phyloP scores from a whole-genome alignment of 192 early-diverging fungal species.

The Powellomyces hirtus region DNA sequence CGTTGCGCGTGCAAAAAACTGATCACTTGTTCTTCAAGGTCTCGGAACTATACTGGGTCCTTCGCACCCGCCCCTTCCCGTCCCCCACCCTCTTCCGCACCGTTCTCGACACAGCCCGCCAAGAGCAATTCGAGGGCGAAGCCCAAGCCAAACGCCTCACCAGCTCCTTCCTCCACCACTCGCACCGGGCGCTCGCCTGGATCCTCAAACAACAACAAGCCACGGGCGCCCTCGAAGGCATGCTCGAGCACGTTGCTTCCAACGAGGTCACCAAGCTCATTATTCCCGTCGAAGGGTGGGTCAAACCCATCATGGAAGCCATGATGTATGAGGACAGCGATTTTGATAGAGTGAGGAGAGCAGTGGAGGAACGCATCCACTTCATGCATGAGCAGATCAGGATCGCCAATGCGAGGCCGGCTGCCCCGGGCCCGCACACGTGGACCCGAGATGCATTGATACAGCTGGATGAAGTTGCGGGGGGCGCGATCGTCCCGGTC shows the following conservation, averaged over 20 bases:
- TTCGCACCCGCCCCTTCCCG: conserved; percentile 9
- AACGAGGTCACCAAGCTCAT: neutral
- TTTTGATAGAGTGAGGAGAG: neutral
- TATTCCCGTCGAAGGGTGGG: conserved; percentile 1
- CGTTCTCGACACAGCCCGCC: neutral
- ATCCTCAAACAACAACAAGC: conserved; percentile 10
- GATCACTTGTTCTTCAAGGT: neutral
- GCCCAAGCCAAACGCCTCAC: neutral
- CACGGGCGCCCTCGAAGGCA: neutral
- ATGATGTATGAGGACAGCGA: conserved; percentile 2
- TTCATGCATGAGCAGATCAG: neutral
- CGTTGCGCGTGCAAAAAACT: neutral
- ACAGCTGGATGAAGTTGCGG: neutral
- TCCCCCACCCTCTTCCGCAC: conserved; percentile 1
- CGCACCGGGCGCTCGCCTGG: neutral
- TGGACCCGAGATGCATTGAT: neutral
- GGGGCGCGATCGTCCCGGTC: neutral
- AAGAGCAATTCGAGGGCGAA: neutral
- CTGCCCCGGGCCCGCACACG: neutral
- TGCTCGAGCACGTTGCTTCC: neutral
- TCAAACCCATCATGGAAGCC: conserved; percentile 1
- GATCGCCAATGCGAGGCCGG: neutral
- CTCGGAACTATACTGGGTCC: conserved; percentile 24
- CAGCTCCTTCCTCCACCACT: neutral
- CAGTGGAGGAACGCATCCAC: neutral